Evolutionary conservation across 1,284 basidiomycete genomes (phyloP), one percentile per base, ranked within the genome.

Genomic region (Trametes hirsuta): DNA sequence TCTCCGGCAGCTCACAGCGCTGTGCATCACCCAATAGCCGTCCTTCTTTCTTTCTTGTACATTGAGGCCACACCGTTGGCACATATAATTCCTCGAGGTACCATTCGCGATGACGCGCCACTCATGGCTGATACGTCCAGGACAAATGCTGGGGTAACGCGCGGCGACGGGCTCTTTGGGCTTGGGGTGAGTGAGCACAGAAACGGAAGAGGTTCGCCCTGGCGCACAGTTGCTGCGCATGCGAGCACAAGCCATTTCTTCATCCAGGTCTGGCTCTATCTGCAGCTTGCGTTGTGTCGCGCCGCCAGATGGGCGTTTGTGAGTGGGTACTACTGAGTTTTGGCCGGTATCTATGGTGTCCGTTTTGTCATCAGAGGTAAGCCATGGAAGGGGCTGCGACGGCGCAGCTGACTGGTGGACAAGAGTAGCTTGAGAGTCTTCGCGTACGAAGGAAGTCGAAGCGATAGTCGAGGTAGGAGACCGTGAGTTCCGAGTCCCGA

Each of bases 11-110:
- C 48, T 11, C 8, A 34, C 46, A 11, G 42, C 52, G 18, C 53
- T 45, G 22, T 41, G 47, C 18, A 50, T 14, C 9, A 39, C 55
- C 65, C 66, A 66, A 36, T 22, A 65, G 4, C 57, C 62, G 12
- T 59, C 42, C 10, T 44, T 40, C 45, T 67, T 67, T 56, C 63
- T 66, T 61, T 68, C 67, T 11, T 46, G 48, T 12, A 67, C 57
- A 2, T 53, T 39, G 6, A 58, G 42, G 0, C 52, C 47, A 24
- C 64, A 68, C 1, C n/a, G 30, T 30, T 30, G 5, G 54, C 66
- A 68, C 4, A 59, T 1, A 18, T 68, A 68, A 4, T 40, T 46
- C 34, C 66, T 47, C 25, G 52, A 21, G 48, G 5, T 36, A 4
- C 39, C 53, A 24, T 66, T 66, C 1, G 59, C 40, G 10, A 44